Conservation (phyloP, 108 stramenopile genomes). For the Nitzschia inconspicua region DNA sequence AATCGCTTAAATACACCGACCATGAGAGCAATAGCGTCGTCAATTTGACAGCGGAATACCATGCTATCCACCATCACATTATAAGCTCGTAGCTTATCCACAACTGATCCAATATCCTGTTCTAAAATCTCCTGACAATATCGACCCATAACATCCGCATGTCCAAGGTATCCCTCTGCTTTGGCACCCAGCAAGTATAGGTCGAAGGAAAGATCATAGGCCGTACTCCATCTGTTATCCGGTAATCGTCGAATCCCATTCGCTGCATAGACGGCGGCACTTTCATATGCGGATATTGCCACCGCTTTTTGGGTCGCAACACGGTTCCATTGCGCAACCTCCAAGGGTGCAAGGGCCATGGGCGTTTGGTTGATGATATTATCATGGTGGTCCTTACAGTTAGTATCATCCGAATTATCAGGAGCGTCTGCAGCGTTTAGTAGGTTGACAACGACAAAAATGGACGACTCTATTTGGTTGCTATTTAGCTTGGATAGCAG, state of each 20-base stretch:
- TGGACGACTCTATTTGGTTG: background rate
- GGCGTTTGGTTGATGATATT: background rate
- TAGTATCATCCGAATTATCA: background rate
- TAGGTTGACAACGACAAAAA: constrained; percentile 17
- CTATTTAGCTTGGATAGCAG: background rate
- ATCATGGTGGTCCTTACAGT: background rate
- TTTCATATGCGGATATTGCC: constrained; percentile 17
- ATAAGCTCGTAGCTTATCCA: constrained; percentile 21
- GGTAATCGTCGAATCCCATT: constrained; percentile 14
- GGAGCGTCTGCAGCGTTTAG: background rate
- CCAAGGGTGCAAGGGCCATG: background rate
- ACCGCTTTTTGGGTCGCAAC: constrained; percentile 20
- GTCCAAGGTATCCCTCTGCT: constrained; percentile 16
- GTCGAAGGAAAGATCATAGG: constrained; percentile 10
- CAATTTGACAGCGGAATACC: background rate
- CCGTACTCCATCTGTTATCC: background rate
- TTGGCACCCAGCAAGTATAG: constrained; percentile 16
- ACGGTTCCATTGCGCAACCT: constrained; percentile 17
- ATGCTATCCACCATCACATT: background rate
- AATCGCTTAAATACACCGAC: constrained; percentile 9
- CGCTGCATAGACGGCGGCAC: constrained; percentile 17
- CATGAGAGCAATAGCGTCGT: constrained; percentile 4
- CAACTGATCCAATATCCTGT: background rate
- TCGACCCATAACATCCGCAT: constrained; percentile 12
- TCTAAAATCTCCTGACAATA: constrained; percentile 1